These are phyloP conservation scores for Haplosporangium gracile DNA, from an alignment of 192 early-diverging fungal genomes.

Conservation along the genomic window DNA sequence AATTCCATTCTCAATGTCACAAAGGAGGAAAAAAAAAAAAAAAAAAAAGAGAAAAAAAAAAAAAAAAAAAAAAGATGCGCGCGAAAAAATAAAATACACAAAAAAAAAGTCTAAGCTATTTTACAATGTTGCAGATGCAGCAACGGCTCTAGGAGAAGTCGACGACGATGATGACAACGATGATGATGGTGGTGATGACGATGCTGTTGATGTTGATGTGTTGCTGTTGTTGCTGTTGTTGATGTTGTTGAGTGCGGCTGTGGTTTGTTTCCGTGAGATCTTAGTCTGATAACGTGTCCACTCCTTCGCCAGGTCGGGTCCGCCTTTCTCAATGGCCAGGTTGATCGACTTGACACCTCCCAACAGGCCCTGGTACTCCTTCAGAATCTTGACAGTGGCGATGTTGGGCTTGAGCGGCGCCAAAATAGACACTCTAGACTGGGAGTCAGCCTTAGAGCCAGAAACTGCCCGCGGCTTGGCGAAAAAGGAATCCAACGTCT, in stretches of 20 bases:
- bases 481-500: background rate
- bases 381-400: conserved; percentile 11
- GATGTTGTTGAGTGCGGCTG: background rate
- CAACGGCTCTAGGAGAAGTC: background rate
- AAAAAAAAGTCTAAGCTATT: background rate
- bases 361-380: background rate
- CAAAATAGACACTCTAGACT: background rate
- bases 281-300: background rate
- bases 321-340: background rate
- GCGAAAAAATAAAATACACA: conserved; percentile 7
- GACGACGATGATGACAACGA: background rate
- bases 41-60: background rate
- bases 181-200: background rate
- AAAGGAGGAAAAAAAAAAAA: background rate
- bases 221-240: background rate
- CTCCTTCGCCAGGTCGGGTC: background rate
- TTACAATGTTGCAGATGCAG: conserved; percentile 6
- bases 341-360: background rate
- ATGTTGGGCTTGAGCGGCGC: background rate
- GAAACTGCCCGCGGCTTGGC: background rate
- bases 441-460: background rate
- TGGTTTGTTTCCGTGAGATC: background rate
- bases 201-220: background rate
- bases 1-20: no score
- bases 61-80: background rate